Base-by-base conservation (phyloP, 2,329 filamentous ascomycete species). In the Escovopsis sp. region DNA sequence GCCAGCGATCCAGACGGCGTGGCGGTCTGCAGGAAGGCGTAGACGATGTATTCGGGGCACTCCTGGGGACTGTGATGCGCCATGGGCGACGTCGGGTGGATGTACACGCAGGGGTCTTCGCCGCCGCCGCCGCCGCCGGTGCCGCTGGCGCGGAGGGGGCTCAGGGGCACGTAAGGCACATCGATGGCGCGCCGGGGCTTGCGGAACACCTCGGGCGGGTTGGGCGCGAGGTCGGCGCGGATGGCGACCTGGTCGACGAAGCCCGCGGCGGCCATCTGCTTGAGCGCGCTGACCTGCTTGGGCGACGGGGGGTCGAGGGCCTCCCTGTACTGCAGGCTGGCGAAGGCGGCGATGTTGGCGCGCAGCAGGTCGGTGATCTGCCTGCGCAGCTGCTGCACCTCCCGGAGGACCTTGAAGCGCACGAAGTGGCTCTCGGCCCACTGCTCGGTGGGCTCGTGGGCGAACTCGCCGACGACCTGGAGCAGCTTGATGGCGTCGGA, bases 161-260 rank as follows among this genome's bases (percentile, higher is more conserved):
- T 77, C 4, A 98, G 77, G 0, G 91, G 87, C 6, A 94, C 61
- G 57, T 96, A 98, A 0, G 89, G 84, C 3, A 96, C 84, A 51
- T 96, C 87, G 49, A 91, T 93, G 2, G 88, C 84, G n/a, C 87
- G 77, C 40, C 77, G 78, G 0, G 88, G 85, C 47, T 83, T 85
- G 15, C 81, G 71, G 38, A 69, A 63, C 42, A 72, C 63, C 47
- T 81, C 77, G 1, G 80, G 79, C 1, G 85, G 83, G 11, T 71
- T 72, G 1, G 86, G 85, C 0, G 85, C 72, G n/a, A 86, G 68
- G 59, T 98, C 89, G 4, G 85, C 85, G 46, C 91, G 84, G 51
- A 96, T 87, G 38, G 91, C 91, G 35, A 98, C 75, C 51, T 95
- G 84, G 61, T 98, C 91, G 54, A 96, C 78, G 64, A 95, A 96